Evolutionary conservation across 768 basidiomycete species (phyloP).

Genomic region (Mycena amicta): DNA sequence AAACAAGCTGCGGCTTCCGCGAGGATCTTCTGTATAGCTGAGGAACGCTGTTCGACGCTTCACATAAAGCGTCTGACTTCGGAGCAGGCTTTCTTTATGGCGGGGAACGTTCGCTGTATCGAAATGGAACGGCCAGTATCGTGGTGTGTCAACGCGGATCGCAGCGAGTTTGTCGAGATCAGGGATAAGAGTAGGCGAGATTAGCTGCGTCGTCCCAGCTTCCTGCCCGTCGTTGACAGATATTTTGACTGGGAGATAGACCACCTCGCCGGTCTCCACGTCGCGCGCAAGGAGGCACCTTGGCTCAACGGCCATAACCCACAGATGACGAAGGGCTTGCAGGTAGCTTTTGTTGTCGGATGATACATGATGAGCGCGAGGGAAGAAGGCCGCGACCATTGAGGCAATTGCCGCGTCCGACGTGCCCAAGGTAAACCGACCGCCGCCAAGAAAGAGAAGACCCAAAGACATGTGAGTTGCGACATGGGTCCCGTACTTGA

Average conservation of each 20-base stretch:
- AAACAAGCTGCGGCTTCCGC: slow-evolving; percentile 89
- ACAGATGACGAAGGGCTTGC: slow-evolving; percentile 92
- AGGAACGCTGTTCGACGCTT: slow-evolving; percentile 91
- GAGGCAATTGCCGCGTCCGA: slow-evolving; percentile 91
- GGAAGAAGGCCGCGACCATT: slow-evolving; percentile 90
- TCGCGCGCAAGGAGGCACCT: slow-evolving; percentile 90
- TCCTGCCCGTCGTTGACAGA: slow-evolving; percentile 68
- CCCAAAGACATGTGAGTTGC: slow-evolving; percentile 91
- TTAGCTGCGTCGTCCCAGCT: slow-evolving; percentile 72
- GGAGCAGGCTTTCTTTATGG: slow-evolving; percentile 70
- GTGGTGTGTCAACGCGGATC: slow-evolving; percentile 88
- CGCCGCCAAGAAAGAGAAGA: slow-evolving; percentile 90
- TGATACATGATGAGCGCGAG: slow-evolving; percentile 76
- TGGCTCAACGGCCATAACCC: slow-evolving; percentile 95
- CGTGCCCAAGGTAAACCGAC: slow-evolving; percentile 88
- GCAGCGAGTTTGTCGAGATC: slow-evolving; percentile 81
- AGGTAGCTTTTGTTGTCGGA: slow-evolving; percentile 89
- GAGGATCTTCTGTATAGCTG: slow-evolving; percentile 91
- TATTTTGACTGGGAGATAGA: slow-evolving; percentile 91
- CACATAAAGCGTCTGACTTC: slow-evolving; percentile 84
- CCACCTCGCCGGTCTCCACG: slow-evolving; percentile 87
- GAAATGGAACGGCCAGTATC: slow-evolving; percentile 93
- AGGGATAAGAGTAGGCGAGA: slow-evolving; percentile 91
- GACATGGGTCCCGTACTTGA: slow-evolving; percentile 88
- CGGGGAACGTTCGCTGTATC: slow-evolving; percentile 69